A percentile compares a stretch with the other conserved stretches of the same genome.
These are phyloP conservation scores for Starmerella stellata DNA, from an alignment of 805 yeast species.

Conservation along the genomic window DNA sequence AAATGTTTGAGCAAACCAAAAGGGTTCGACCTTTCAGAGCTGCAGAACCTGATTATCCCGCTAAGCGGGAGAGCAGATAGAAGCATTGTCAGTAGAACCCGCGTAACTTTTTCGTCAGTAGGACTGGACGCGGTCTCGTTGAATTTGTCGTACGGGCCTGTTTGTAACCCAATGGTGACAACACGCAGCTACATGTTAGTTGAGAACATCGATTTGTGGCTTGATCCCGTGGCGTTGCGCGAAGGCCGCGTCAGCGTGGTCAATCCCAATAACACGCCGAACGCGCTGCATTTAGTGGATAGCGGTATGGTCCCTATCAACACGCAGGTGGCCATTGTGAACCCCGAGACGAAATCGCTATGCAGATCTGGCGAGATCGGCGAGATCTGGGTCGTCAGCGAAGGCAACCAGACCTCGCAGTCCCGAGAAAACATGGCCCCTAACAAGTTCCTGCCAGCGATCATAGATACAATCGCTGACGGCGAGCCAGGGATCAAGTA, in stretches of 20 bases:
- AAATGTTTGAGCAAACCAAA: conserved; percentile 36
- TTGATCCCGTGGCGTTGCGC: conserved; percentile 77
- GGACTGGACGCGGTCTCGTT: conserved; percentile 51
- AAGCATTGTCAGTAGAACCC: conserved; percentile 35
- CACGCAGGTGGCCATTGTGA: conserved; percentile 83
- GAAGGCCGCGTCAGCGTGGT: conserved; percentile 72
- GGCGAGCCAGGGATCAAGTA: conserved; percentile 49
- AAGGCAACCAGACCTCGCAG: conserved; percentile 48
- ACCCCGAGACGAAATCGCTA: conserved; percentile 68
- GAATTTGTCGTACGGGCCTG: conserved; percentile 60
- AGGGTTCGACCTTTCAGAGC: conserved; percentile 39
- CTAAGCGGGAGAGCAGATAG: conserved; percentile 50
- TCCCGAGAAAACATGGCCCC: conserved; percentile 32
- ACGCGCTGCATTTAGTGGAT: conserved; percentile 67
- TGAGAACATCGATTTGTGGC: conserved; percentile 70
- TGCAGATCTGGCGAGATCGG: conserved; percentile 88
- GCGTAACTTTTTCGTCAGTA: conserved; percentile 44
- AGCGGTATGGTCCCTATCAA: conserved; percentile 93
- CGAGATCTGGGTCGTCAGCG: conserved; percentile 91
- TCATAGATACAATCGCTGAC: conserved; percentile 40
- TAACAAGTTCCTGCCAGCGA: conserved; percentile 21
- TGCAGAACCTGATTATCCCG: conserved; percentile 71
- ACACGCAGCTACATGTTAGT: conserved; percentile 74
- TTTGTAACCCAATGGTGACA: conserved; percentile 64
- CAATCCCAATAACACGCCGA: conserved; percentile 49